Evolutionary conservation across 2,329 filamentous ascomycete genomes (phyloP), one percentile per base, ranked within the genome.

Genomic region (Clonostachys solani): DNA sequence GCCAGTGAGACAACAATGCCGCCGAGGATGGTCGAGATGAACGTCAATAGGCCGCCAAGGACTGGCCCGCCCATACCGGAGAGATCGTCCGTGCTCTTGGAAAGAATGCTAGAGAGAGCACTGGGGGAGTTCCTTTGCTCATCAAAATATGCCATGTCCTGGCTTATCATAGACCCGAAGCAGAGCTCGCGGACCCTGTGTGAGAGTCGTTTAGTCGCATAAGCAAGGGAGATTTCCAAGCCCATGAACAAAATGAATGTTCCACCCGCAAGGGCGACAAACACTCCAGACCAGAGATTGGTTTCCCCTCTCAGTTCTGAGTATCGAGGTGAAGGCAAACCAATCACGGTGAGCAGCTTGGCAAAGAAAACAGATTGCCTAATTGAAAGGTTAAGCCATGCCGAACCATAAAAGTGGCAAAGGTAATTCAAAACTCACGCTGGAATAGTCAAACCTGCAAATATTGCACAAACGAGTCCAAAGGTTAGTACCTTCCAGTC

Each of bases 151-250:
- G 63, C 61, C 5, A 72, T 58, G 19, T 72, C 68, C 46, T 72
- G 69, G 0, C 64, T 63, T 13, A 71, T 59, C 46, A 69, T 66
- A 33, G 58, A 49, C 5, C 50, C 42, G 9, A 65, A 53, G 43
- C 54, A 57, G 78, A 37, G 83, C 80, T 69, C 95, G 89, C n/a
- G 90, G 94, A 68, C 89, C 92, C 58, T 83, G 84, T n/a, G 90
- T 92, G 56, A 97, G 92, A 45, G 16, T n/a, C 15, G 15, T 38
- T 7, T 38, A 54, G 52, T 43, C 56, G 54, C 10, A 51, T 23
- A 50, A n/a, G 56, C 48, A 13, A 48, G 38, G 44, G 54, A 57
- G 23, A 48, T 54, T 9, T 53, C 43, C 49, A 51, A 56, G 9
- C 60, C 58, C 13, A 57, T 37, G 8, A 46, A 75, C 2, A 64